Conservation (phyloP, 2,329 filamentous ascomycete species). For the Colletotrichum echinochloae region DNA sequence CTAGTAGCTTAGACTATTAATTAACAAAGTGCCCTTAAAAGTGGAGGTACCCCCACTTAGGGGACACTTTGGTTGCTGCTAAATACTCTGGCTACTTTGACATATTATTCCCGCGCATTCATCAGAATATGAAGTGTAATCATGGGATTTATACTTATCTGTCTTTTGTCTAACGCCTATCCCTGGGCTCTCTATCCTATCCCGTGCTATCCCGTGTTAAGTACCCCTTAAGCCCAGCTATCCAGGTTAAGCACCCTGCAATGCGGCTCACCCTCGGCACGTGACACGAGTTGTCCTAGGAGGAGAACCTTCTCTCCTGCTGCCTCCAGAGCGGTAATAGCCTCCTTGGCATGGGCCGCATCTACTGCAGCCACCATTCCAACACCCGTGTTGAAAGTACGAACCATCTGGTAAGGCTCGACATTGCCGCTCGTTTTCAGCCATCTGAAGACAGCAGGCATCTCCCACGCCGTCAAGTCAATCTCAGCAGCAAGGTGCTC, state of each 20-base stretch:
- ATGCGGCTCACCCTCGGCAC: slow-evolving; percentile 57
- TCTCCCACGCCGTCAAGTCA: slow-evolving; percentile 79
- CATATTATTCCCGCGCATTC: not conserved
- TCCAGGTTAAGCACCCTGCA: slow-evolving; percentile 70
- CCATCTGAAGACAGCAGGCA: slow-evolving; percentile 88
- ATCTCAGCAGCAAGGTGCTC: slow-evolving; percentile 81
- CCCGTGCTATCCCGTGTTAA: not conserved
- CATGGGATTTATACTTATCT: slow-evolving; percentile 17
- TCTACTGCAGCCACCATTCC: slow-evolving; percentile 93
- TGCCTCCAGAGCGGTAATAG: slow-evolving; percentile 69
- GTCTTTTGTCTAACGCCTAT: slow-evolving; percentile 23
- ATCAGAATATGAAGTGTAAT: not conserved
- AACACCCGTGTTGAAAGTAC: slow-evolving; percentile 94
- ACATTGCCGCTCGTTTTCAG: slow-evolving; percentile 81
- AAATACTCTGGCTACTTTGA: too few species aligned
- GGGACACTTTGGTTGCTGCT: too few species aligned
- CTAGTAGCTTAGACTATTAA: too few species aligned
- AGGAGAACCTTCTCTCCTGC: slow-evolving; percentile 82
- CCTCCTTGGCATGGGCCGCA: slow-evolving; percentile 70
- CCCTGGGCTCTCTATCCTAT: not conserved
- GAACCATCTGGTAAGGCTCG: slow-evolving; percentile 81
- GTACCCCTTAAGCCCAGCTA: slow-evolving; percentile 49
- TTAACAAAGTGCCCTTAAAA: too few species aligned
- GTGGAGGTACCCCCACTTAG: too few species aligned
- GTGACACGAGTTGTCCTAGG: slow-evolving; percentile 78